phyloP scores from a whole-genome alignment of 2,329 filamentous ascomycete genomes.

The Colletotrichum incanum region DNA sequence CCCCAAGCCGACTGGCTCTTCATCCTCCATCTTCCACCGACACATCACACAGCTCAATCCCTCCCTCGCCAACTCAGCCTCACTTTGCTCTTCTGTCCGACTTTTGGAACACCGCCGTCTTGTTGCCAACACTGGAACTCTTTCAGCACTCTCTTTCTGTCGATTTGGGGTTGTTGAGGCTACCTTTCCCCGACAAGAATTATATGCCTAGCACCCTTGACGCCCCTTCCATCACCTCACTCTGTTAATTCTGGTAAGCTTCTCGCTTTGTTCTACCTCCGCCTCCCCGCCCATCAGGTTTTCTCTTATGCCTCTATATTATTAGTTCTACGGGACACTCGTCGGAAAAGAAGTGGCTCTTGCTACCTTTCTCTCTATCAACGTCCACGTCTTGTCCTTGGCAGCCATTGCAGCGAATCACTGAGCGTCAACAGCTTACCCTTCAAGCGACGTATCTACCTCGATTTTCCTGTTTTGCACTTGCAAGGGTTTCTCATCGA shows the following conservation, averaged over 20 bases:
- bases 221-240: constrained; percentile 47
- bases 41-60: constrained; percentile 14
- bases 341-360: not conserved
- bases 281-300: too few relatives aligned
- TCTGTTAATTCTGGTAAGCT: constrained; percentile 19
- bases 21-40: constrained; percentile 10
- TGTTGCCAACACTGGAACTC: not conserved
- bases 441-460: not conserved
- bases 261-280: not conserved
- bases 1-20: not conserved
- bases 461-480: too few relatives aligned
- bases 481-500: not conserved
- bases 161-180: not conserved
- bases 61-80: constrained; percentile 11
- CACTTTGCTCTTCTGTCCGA: constrained; percentile 24
- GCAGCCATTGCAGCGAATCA: too few relatives aligned
- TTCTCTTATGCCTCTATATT: not conserved
- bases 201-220: constrained; percentile 58
- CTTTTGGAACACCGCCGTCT: constrained; percentile 36
- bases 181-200: not conserved
- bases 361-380: not conserved
- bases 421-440: not conserved
- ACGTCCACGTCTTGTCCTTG: not conserved
- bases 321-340: not conserved
- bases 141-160: not conserved